Evolutionary conservation across 1,284 basidiomycete species (phyloP), one percentile per base, ranked within the genome.

Genomic region (Porogramme epimiltina): DNA sequence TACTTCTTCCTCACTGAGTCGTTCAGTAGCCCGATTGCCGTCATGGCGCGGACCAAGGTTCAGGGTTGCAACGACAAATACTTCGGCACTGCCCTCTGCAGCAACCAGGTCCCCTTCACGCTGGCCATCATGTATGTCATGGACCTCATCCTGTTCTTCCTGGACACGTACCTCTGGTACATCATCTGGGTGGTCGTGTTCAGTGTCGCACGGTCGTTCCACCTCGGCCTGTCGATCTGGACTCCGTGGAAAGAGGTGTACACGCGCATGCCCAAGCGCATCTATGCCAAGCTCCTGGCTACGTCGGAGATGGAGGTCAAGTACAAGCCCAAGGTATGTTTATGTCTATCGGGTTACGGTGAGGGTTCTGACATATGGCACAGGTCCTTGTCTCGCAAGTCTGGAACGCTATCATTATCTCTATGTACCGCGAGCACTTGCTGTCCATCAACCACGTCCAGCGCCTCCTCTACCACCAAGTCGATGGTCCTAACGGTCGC

Each of bases 371-470:
- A 52, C 40, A 10, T 13, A 23, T 6, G 45, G 9, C 41, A 3
- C 26, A 84, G 82, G 95, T 98, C 45, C 82, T 98, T 28, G 95
- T 98, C 25, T 97, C 94, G 16, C 95, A 98, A 75, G 89, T 98
- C 43, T 98, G 95, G 95, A 98, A 98, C 70, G 95, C 95, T 43
- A 80, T 98, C 73, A 95, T 98, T 71, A 98, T 98, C 62, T 97
- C 94, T 46, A 98, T 98, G 95, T 98, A 98, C 72, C 86, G 95
- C 61, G 95, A 98, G 66, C 95, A 98, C 73, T 77, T 98, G 40
- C 78, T 98, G 33, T 95, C 92, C 58, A 96, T 97, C 67, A 92
- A 96, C 61, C 93, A 97, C 66, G 94, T 98, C 37, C 94, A 98
- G 68, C 87, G 92, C 42, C 80, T 97, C 16, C 80, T 97, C 33